A percentile compares a stretch with the other conserved stretches of the same genome.
phyloP scores from a whole-genome alignment of 129 eudicot species.

The Arctium minus region DNA sequence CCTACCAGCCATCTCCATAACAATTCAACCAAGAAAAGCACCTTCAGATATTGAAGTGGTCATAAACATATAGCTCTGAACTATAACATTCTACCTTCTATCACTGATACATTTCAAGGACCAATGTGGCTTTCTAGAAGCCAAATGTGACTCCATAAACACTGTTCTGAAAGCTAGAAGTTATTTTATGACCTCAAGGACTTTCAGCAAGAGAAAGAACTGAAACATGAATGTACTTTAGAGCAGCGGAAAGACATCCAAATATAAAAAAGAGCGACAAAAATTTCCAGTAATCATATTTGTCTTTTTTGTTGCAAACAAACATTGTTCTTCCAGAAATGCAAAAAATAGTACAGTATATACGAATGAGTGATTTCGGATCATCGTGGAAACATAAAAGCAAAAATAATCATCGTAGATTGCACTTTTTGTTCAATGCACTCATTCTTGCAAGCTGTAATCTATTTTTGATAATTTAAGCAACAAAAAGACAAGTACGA shows the following conservation, averaged over 20 bases:
- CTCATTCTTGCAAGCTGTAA: not conserved
- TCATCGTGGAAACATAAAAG: not conserved
- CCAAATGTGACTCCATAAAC: not conserved
- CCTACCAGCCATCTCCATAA: too few relatives aligned
- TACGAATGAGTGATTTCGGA: not conserved
- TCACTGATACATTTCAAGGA: too few relatives aligned
- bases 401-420: not conserved
- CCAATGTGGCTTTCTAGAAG: not conserved
- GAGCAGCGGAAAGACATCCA: not conserved
- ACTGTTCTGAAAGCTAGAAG: not conserved
- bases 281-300: not conserved
- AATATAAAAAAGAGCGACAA: not conserved
- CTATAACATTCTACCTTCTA: too few relatives aligned
- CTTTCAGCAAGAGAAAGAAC: not conserved
- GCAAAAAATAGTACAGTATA: not conserved
- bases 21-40: too few relatives aligned
- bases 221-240: not conserved
- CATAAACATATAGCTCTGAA: too few relatives aligned
- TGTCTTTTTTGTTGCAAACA: not conserved
- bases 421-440: not conserved
- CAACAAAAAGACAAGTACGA: not conserved
- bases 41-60: too few relatives aligned
- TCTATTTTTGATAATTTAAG: not conserved
- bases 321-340: not conserved
- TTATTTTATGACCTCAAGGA: not conserved